Evolutionary conservation across 2,329 filamentous ascomycete species (phyloP).

Genomic region (Talaromyces sp.): DNA sequence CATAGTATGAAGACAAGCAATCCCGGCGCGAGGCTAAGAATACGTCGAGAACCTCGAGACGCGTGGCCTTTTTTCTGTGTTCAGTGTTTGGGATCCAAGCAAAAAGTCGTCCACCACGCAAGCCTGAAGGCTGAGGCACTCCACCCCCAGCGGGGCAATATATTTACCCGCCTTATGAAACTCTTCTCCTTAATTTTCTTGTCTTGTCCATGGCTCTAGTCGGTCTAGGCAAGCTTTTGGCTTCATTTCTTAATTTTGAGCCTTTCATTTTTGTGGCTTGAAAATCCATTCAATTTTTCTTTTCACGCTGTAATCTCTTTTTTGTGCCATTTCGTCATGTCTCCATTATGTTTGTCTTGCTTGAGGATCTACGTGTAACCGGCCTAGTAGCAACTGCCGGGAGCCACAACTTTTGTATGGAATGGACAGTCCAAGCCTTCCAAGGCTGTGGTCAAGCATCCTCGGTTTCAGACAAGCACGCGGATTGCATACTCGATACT

Average conservation of each 20-base stretch:
- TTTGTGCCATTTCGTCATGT: neutral
- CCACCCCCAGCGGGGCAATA: neutral
- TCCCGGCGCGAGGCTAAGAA: neutral
- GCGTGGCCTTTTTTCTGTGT: neutral
- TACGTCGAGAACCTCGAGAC: neutral
- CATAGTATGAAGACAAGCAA: neutral
- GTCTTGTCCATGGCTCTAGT: neutral
- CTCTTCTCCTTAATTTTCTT: neutral
- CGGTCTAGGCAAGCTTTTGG: neutral
- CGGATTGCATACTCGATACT: neutral
- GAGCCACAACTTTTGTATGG: neutral
- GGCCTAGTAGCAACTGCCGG: neutral
- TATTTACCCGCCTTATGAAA: neutral
- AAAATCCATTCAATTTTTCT: neutral
- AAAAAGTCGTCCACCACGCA: neutral
- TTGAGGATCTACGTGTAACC: neutral
- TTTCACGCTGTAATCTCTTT: neutral
- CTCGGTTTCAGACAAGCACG: neutral
- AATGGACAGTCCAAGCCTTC: neutral
- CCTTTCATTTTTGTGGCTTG: neutral
- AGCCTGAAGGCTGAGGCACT: neutral
- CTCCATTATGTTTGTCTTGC: neutral
- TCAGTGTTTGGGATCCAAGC: neutral
- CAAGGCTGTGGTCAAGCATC: neutral
- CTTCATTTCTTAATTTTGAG: neutral